phyloP scores from a whole-genome alignment of 106 monocot species.

The Hemerocallis citrina region DNA sequence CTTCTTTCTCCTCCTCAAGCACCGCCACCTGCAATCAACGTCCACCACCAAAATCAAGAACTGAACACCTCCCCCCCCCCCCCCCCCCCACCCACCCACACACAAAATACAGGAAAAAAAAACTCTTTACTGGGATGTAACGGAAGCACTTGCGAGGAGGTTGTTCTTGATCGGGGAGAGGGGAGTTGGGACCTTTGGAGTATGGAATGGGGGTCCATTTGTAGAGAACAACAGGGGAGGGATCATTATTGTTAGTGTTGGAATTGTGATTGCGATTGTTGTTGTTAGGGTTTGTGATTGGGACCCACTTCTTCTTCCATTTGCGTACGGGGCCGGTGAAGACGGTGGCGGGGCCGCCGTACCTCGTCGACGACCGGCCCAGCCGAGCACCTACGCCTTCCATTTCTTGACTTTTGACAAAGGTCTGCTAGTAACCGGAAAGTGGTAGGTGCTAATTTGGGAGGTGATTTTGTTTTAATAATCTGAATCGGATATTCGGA shows the following conservation, averaged over 20 bases:
- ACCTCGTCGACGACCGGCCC: conserved; percentile 86
- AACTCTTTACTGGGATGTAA: conserved; percentile 48
- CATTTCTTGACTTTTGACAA: too few species aligned
- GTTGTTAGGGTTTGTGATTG: conserved; percentile 33
- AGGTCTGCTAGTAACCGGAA: too few species aligned
- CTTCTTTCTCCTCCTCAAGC: too few species aligned
- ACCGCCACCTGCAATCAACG: too few species aligned
- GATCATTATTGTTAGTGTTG: conserved; percentile 9
- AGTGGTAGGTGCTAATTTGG: too few species aligned
- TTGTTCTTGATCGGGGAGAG: conserved; percentile 22
- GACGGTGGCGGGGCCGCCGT: conserved; percentile 59
- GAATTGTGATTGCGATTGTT: conserved; percentile 2
- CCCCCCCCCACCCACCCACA: too few species aligned
- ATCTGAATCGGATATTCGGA: too few species aligned
- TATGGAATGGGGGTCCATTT: conserved; percentile 50
- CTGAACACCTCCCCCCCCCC: too few species aligned
- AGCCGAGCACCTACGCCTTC: conserved; percentile 82
- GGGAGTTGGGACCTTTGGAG: background rate
- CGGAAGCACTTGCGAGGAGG: conserved; percentile 46
- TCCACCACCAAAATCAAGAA: too few species aligned
- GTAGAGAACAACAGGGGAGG: background rate
- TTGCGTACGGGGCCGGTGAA: conserved; percentile 82
- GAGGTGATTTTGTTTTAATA: too few species aligned
- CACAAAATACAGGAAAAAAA: too few species aligned
- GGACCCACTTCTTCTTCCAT: conserved; percentile 96